Percentiles rank a stretch among this genome's conserved stretches.
Evolutionary conservation across 2,329 filamentous ascomycete genomes (phyloP).

Genomic region (Diaporthe sp.): DNA sequence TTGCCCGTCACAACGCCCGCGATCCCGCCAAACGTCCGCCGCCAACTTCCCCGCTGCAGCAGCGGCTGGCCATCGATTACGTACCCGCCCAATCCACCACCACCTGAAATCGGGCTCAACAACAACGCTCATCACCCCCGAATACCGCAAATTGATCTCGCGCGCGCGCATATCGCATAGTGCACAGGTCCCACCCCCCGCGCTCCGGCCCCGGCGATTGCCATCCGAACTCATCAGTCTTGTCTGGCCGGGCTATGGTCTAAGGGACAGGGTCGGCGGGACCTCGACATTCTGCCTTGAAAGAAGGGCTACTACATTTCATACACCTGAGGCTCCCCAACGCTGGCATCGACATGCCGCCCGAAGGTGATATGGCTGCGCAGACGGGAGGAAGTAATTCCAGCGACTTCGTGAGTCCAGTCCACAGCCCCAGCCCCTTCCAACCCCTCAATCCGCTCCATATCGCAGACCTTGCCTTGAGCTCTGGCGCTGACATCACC

Average conservation of each 20-base stretch:
- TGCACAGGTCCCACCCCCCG: conserved; percentile 1
- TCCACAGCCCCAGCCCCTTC: conserved; percentile 35
- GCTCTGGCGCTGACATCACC: conserved; percentile 39
- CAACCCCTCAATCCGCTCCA: conserved; percentile 34
- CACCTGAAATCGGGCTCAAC: conserved; percentile 24
- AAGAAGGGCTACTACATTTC: not conserved
- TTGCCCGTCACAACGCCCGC: conserved; percentile 12
- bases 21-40: conserved; percentile 5
- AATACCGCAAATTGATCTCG: conserved; percentile 7
- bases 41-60: conserved; percentile 29
- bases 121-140: not conserved
- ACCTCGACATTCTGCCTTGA: conserved; percentile 18
- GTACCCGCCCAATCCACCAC: conserved; percentile 19
- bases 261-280: conserved; percentile 12
- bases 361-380: conserved; percentile 55
- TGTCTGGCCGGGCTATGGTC: conserved; percentile 17
- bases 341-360: conserved; percentile 50
- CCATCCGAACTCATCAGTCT: conserved; percentile 8
- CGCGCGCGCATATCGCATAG: conserved; percentile 19
- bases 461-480: not conserved
- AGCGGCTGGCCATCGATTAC: conserved; percentile 25
- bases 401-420: conserved; percentile 89
- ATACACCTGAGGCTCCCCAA: not conserved
- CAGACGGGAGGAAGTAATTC: conserved; percentile 78
- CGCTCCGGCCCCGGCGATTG: conserved; percentile 12